These are phyloP conservation scores for Paraconiothyrium brasiliense DNA, from an alignment of 2,329 filamentous ascomycete species.

Conservation along the genomic window DNA sequence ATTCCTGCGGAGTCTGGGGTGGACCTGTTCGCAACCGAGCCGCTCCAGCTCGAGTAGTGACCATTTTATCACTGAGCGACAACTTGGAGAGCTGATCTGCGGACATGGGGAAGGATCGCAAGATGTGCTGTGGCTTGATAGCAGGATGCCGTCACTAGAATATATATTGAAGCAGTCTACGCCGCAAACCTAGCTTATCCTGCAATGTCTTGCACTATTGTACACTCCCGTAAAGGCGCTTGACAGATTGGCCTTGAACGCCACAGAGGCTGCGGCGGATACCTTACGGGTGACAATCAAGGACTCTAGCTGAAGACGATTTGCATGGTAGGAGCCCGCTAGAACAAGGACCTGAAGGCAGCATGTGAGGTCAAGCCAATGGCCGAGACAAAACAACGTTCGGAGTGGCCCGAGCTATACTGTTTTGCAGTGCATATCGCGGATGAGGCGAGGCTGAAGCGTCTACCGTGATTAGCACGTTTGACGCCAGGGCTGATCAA, in stretches of 20 bases:
- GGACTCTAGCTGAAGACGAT: conserved; percentile 31
- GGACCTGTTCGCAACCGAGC: conserved; percentile 38
- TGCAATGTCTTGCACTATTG: conserved; percentile 31
- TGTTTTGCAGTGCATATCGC: conserved; percentile 8
- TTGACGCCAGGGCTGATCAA: conserved; percentile 17
- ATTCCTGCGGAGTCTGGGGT: conserved; percentile 20
- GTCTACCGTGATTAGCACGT: conserved; percentile 5
- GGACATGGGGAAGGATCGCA: conserved; percentile 43
- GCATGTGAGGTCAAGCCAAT: conserved; percentile 8
- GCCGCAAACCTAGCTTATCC: conserved; percentile 43
- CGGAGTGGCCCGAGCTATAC: conserved; percentile 4
- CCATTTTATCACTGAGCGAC: conserved; percentile 49
- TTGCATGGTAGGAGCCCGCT: conserved; percentile 32
- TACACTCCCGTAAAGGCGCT: conserved; percentile 41
- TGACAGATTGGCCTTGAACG: conserved; percentile 41
- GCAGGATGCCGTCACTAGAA: conserved; percentile 23
- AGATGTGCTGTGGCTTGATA: conserved; percentile 24
- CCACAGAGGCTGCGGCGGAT: conserved; percentile 40
- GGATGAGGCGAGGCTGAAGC: conserved; percentile 12
- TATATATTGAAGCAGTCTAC: conserved; percentile 45
- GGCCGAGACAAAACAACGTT: conserved; percentile 7
- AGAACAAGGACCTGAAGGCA: conserved; percentile 16
- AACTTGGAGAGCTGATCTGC: conserved; percentile 49
- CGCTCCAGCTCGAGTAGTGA: conserved; percentile 49
- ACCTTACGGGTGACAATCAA: conserved; percentile 43